A percentile compares a stretch with the other conserved stretches of the same genome.
Conservation (phyloP, 768 basidiomycete species). For the Hygrocybe coccinea region DNA sequence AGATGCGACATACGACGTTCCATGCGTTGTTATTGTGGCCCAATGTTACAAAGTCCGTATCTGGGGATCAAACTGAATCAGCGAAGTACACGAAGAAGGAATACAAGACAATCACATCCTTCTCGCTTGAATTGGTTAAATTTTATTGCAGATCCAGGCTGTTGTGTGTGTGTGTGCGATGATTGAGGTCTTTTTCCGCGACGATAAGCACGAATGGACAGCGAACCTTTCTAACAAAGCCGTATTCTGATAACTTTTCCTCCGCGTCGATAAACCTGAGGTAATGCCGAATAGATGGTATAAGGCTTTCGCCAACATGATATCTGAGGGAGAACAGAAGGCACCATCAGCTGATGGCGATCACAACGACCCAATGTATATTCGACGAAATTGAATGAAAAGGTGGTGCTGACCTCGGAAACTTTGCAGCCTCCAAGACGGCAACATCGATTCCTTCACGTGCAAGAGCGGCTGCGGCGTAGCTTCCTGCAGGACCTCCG, state of each 20-base stretch:
- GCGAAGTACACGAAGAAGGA: neutral
- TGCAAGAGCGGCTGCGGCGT: constrained; percentile 51
- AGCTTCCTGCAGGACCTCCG: constrained; percentile 55
- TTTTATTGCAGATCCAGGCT: constrained; percentile 62
- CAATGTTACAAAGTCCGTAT: constrained; percentile 56
- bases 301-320: constrained; percentile 56
- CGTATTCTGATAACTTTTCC: constrained; percentile 43
- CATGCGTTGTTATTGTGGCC: constrained; percentile 52
- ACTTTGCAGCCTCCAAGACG: constrained; percentile 49
- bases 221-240: constrained; percentile 48
- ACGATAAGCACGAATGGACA: constrained; percentile 4
- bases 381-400: neutral
- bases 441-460: constrained; percentile 53
- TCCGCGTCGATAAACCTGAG: constrained; percentile 56
- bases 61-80: constrained; percentile 25
- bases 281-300: constrained; percentile 57
- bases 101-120: constrained; percentile 43
- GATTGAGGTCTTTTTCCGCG: constrained; percentile 5
- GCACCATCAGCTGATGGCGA: neutral
- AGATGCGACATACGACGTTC: constrained; percentile 50
- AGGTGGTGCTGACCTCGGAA: constrained; percentile 39
- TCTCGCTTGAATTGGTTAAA: constrained; percentile 62
- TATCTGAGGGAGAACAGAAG: constrained; percentile 35
- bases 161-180: neutral
- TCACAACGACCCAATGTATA: neutral